Evolutionary conservation across 208 protist species (phyloP).

Genomic region (Leishmania mexicana): DNA sequence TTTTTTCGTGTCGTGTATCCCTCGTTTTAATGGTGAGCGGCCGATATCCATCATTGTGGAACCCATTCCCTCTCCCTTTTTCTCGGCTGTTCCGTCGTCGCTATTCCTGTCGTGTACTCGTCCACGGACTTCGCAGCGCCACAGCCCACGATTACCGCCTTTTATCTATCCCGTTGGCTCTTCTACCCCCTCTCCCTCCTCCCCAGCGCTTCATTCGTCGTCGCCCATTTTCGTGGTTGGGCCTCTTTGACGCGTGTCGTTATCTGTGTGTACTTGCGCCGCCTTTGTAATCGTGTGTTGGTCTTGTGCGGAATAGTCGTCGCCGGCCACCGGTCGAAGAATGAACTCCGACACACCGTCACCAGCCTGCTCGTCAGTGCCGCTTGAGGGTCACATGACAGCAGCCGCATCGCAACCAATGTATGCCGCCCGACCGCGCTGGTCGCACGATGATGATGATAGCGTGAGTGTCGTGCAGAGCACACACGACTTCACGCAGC

Average conservation of each 20-base stretch:
- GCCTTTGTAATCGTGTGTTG: not conserved
- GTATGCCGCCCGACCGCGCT: constrained; percentile 14
- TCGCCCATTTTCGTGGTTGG: not conserved
- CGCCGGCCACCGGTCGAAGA: not conserved
- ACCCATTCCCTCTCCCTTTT: not conserved
- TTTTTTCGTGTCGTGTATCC: not conserved
- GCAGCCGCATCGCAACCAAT: not conserved
- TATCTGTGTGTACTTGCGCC: no score
- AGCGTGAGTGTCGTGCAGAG: constrained; percentile 65
- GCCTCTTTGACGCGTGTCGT: no score
- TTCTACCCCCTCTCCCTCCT: not conserved
- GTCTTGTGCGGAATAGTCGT: not conserved
- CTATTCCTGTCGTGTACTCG: not conserved
- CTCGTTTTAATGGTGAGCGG: not conserved
- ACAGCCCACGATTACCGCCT: not conserved
- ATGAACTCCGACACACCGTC: not conserved
- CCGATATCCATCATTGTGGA: not conserved
- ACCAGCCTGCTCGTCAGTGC: constrained; percentile 2
- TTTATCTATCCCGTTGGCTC: not conserved
- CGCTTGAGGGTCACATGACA: not conserved
- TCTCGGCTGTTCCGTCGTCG: not conserved
- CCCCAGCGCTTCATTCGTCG: not conserved
- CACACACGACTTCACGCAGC: constrained; percentile 52
- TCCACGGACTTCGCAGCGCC: not conserved
- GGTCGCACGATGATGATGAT: constrained; percentile 36